A percentile compares a stretch with the other conserved stretches of the same genome.
Conservation (phyloP, 371 early-diverging fungal genomes). For the Mortierella sp. region DNA sequence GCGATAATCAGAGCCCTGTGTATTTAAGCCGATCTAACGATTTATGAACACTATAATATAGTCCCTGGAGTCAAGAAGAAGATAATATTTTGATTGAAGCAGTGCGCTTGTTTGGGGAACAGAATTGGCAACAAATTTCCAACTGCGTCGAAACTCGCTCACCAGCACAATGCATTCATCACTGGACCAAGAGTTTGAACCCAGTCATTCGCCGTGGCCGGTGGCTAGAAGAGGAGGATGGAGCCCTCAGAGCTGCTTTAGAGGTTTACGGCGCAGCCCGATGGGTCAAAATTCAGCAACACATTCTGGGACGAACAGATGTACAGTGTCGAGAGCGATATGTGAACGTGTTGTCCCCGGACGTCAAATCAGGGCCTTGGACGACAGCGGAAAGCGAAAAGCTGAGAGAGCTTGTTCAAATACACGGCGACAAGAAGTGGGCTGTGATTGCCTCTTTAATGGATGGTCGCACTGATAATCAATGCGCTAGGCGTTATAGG, state of each 20-base stretch:
- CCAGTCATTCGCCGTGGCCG: constrained; percentile 81
- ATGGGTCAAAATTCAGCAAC: constrained; percentile 81
- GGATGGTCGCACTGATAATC: constrained; percentile 71
- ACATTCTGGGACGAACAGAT: constrained; percentile 85
- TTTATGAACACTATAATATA: constrained; percentile 5
- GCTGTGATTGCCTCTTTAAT: constrained; percentile 62
- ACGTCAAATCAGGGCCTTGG: constrained; percentile 67
- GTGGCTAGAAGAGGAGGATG: constrained; percentile 85
- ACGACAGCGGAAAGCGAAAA: constrained; percentile 63
- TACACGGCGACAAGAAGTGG: constrained; percentile 69
- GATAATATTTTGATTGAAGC: constrained; percentile 69
- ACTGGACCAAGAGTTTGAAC: constrained; percentile 83
- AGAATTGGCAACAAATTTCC: constrained; percentile 80
- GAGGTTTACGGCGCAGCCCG: constrained; percentile 75
- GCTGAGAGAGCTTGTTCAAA: constrained; percentile 57
- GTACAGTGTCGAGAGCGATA: constrained; percentile 92
- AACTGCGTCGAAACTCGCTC: constrained; percentile 76
- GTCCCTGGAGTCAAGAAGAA: constrained; percentile 75
- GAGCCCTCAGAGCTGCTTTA: constrained; percentile 73
- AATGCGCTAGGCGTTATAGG: constrained; percentile 69
- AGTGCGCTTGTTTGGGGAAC: constrained; percentile 71
- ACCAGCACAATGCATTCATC: constrained; percentile 86
- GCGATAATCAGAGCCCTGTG: background rate
- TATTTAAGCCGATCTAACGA: background rate
- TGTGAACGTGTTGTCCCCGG: constrained; percentile 78